Evolutionary conservation across 306 rosid genomes (phyloP), one percentile per base, ranked within the genome.

Genomic region (Dryas alaskensis): DNA sequence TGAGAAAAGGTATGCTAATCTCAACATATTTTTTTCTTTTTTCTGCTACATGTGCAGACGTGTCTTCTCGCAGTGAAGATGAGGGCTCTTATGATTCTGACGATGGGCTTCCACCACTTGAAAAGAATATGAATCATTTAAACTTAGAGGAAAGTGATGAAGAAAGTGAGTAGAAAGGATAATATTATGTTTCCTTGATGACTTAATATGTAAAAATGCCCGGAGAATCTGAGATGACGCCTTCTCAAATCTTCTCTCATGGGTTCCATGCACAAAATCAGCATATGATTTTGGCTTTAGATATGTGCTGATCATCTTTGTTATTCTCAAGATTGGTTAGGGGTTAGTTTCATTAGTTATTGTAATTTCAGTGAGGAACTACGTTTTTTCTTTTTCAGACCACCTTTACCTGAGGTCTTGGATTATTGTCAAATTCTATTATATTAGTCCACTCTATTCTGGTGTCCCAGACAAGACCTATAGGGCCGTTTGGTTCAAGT

Each of bases 21-120:
- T 68, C 51, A 65, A 6, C 7, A 1, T 7, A n/a, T 22, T 65
- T n/a, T 53, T 60, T 48, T 46, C 13, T 73, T 62, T 67, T 10
- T 7, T 44, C 52, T 78, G 80, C 71, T 85, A 54, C 81, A 82
- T 84, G 73, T 45, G 70, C 80, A 79, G 89, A 19, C 3, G 53
- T 10, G 61, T 55, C 81, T 45, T 64, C 68, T 46, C 84, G 44
- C 45, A 10, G 13, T 17, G 89, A 82, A 61, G 87, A 73, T 12
- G 83, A 77, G 67, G 72, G 69, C 74, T 88, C 91, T 31, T 76
- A 79, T 5, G 91, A 87, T 65, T 87, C 91, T 4, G 94, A 91
- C 8, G 96, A 89, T 16, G 97, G 91, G 67, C 95, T 91, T 80
- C 96, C 98, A 5, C 97, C 98, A 25, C 89, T 91, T 31, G 98